Percentiles rank a stretch among this genome's conserved stretches.
These are phyloP conservation scores for Andrographis paniculata DNA, from an alignment of 305 asterid species.

Conservation along the genomic window DNA sequence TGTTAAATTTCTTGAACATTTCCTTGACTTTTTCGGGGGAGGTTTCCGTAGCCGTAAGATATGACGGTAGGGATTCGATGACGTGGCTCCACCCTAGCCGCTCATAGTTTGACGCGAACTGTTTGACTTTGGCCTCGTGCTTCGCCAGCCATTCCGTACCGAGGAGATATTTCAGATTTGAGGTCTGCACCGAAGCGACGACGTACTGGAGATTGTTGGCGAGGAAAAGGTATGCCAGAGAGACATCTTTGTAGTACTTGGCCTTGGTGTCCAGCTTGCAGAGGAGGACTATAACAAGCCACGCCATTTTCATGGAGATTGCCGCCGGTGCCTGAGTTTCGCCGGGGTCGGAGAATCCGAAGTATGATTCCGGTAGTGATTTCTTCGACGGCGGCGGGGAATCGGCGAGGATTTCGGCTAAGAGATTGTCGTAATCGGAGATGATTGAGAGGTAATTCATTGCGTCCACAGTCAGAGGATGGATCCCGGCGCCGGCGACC, in stretches of 20 bases:
- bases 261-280: conserved; percentile 70
- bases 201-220: conserved; percentile 71
- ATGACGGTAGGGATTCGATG: conserved; percentile 36
- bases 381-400: conserved; percentile 33
- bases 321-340: conserved; percentile 37
- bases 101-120: conserved; percentile 45
- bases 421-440: conserved; percentile 54
- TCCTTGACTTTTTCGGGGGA: conserved; percentile 38
- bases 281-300: conserved; percentile 55
- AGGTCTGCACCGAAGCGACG: conserved; percentile 47
- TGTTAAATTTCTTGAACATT: conserved; percentile 47
- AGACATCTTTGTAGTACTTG: conserved; percentile 49
- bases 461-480: conserved; percentile 45
- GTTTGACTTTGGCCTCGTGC: conserved; percentile 52
- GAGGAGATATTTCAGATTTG: conserved; percentile 54
- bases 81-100: conserved; percentile 81
- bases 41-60: conserved; percentile 27
- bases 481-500: conserved; percentile 61
- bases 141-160: conserved; percentile 67
- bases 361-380: conserved; percentile 39
- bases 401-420: conserved; percentile 42
- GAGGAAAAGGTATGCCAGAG: conserved; percentile 55
- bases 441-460: conserved; percentile 52
- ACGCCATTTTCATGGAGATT: conserved; percentile 44
- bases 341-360: conserved; percentile 44